phyloP scores from a whole-genome alignment of 257 asterid species.

The Solanum arcanum region DNA sequence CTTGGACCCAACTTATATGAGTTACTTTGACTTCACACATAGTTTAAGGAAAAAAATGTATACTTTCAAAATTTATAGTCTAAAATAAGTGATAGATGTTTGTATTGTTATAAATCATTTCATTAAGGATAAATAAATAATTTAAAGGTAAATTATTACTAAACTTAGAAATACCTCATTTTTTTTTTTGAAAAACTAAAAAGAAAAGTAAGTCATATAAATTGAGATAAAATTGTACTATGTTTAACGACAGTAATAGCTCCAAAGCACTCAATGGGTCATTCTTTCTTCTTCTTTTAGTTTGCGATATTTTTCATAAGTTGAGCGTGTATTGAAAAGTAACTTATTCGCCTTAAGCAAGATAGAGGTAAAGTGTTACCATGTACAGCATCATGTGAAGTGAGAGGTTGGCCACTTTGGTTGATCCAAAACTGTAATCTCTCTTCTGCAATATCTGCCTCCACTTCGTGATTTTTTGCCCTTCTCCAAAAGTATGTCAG shows the following conservation, averaged over 20 bases:
- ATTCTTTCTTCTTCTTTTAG: not conserved
- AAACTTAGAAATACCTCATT: no score
- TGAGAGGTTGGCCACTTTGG: conserved; percentile 36
- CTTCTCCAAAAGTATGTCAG: conserved; percentile 76
- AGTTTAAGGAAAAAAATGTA: no score
- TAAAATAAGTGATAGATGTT: no score
- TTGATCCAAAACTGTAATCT: conserved; percentile 65
- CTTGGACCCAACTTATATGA: not conserved
- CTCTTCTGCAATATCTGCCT: conserved; percentile 74
- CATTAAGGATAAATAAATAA: no score
- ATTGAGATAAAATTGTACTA: not conserved
- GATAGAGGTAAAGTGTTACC: conserved; percentile 19
- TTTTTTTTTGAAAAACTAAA: no score
- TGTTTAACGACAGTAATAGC: not conserved
- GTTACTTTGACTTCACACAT: not conserved
- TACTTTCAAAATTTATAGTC: no score
- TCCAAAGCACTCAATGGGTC: not conserved
- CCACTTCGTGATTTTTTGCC: conserved; percentile 56
- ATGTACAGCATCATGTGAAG: conserved; percentile 73
- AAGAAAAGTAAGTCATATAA: no score
- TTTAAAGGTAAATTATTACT: not conserved
- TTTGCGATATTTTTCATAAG: not conserved
- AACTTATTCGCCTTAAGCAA: not conserved
- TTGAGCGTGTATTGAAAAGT: not conserved
- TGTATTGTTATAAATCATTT: no score